Percentiles rank a stretch among this genome's conserved stretches.
Evolutionary conservation across 148 eudicot genomes (phyloP).

Genomic region (Vaccinium darrowii): DNA sequence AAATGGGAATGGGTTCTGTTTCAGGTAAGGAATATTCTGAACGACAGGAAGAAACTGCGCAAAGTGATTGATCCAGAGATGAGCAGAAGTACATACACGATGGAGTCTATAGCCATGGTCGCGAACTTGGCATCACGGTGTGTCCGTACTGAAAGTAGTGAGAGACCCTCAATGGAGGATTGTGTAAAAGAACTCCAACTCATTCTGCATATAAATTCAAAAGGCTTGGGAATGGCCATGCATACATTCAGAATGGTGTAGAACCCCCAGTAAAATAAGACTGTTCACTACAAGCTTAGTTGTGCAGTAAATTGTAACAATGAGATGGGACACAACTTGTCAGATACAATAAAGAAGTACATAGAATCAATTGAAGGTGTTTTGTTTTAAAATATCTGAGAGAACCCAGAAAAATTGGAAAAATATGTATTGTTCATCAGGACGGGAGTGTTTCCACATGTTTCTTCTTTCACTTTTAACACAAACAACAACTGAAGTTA

Average conservation of each 20-base stretch:
- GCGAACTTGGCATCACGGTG: conserved; percentile 92
- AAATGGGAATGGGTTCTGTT: background rate
- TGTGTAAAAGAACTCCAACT: conserved; percentile 82
- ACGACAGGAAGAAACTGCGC: conserved; percentile 68
- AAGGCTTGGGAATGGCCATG: conserved; percentile 80
- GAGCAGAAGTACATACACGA: conserved; percentile 71
- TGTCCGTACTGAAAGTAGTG: conserved; percentile 67
- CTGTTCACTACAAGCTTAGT: background rate
- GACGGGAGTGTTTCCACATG: background rate
- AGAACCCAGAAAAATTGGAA: background rate
- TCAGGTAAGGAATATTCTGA: conserved; percentile 75
- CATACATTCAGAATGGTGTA: conserved; percentile 71
- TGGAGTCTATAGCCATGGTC: conserved; percentile 79
- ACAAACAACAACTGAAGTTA: background rate
- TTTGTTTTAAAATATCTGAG: background rate
- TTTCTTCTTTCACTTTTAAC: background rate
- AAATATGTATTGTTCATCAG: too few species aligned
- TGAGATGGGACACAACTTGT: background rate
- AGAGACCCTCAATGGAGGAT: conserved; percentile 81
- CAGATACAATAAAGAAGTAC: background rate
- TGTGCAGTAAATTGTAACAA: background rate
- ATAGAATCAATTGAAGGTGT: background rate
- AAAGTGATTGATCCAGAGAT: conserved; percentile 82
- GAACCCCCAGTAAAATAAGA: conserved; percentile 9
- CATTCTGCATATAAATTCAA: conserved; percentile 61